These are phyloP conservation scores for Amaranthus tricolor DNA, from an alignment of 179 eudicot genomes.

Conservation along the genomic window DNA sequence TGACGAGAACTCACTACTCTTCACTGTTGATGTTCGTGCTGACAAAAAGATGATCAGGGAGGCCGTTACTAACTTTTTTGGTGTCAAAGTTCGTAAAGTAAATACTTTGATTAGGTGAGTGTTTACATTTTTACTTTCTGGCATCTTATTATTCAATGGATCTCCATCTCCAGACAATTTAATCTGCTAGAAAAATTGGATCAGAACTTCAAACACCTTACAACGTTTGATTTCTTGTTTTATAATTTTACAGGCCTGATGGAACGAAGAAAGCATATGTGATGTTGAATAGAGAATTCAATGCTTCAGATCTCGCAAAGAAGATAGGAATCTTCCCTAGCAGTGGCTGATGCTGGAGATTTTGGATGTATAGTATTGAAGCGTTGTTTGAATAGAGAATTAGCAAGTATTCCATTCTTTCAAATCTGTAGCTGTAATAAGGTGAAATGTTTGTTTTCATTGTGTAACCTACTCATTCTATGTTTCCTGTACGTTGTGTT, in stretches of 20 bases:
- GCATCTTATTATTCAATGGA: background rate
- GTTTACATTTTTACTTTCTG: background rate
- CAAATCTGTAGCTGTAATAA: too few relatives aligned
- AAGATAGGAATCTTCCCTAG: conserved; percentile 38
- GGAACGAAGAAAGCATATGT: conserved; percentile 39
- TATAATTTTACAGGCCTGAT: conserved; percentile 30
- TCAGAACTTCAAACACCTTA: too few relatives aligned
- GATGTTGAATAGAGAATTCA: conserved; percentile 30
- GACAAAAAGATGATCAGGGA: conserved; percentile 38
- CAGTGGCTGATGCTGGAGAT: conserved; percentile 15
- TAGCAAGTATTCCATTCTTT: background rate
- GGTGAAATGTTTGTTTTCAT: too few relatives aligned
- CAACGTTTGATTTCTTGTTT: background rate
- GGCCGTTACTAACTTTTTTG: conserved; percentile 34
- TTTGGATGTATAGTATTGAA: conserved; percentile 25
- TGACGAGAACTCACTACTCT: conserved; percentile 32
- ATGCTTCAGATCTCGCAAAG: conserved; percentile 38
- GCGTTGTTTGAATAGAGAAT: conserved; percentile 1
- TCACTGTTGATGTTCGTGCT: conserved; percentile 43
- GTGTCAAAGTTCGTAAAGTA: conserved; percentile 33
- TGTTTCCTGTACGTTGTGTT: too few relatives aligned
- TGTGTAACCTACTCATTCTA: too few relatives aligned
- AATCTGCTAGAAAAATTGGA: background rate
- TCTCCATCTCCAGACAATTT: background rate
- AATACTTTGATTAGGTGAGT: conserved; percentile 38